Evolutionary conservation across 2,329 filamentous ascomycete genomes (phyloP), one percentile per base, ranked within the genome.

Genomic region (Exophiala oligosperma): DNA sequence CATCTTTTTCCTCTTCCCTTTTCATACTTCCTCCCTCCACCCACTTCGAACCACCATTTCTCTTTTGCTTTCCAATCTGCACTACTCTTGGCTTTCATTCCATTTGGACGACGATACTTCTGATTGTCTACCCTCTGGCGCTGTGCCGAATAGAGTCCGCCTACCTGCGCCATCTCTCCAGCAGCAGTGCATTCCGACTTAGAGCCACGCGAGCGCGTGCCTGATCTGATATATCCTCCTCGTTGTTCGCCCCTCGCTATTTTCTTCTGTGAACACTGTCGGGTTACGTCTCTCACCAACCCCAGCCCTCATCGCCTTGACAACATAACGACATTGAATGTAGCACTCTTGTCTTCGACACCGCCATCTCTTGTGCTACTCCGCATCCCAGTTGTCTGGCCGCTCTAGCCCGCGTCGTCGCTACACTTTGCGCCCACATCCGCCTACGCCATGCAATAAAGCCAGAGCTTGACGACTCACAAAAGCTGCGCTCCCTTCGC

Each of bases 401-500:
- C 48, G 51, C 21, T 5, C 37, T 38, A 17, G 38, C 49, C 29
- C 41, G 47, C 52, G 47, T 35, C 32, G 53, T 26, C 46, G 52
- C 24, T 52, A 49, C 37, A 21, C 35, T 37, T 46, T 41, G 37
- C 57, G 47, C 24, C 46, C 46, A 29, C 26, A 32, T 55, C 52
- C n/a, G 8, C 32, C 52, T 41, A 52, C 55, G 50, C 54, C 59
- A 62, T 60, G 62, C 59, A 52, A 61, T 63, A 57, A 54, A 56
- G 14, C 40, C 49, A 54, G 43, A 40, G n/a, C 52, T 47, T 52
- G 44, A 48, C 44, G 32, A 47, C 44, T 38, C 41, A 29, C 44
- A 41, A 40, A 43, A 47, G 40, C 53, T 43, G 49, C 57, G 50
- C 46, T 53, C 40, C 17, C 56, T 48, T 54, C 28, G 51, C 49